Evolutionary conservation across 805 yeast species (phyloP), one percentile per base, ranked within the genome.

Genomic region (Candida nitratophila): DNA sequence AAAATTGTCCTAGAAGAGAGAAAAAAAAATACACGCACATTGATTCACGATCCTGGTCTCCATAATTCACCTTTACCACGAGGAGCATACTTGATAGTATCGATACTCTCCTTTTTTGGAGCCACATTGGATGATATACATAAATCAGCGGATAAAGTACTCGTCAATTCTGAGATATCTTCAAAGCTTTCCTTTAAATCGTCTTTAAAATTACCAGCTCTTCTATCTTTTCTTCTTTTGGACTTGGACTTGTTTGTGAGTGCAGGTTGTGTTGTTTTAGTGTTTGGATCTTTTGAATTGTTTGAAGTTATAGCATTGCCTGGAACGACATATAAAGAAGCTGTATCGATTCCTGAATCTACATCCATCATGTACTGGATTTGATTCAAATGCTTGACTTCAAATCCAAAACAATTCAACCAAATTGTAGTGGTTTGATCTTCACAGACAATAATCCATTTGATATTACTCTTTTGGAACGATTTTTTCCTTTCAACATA

Each of bases 371-470:
- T 39, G 1, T 64, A 60, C 47, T 77, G 79, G 1, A 78, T 78
- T 50, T 76, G 76, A 45, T 70, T 70, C 45, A 80, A 61, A 51
- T 71, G 66, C 60, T 78, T 50, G 50, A 80, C 71, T 40, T 69
- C 67, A 51, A 83, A 57, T n/a, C 79, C 73, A 53, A 68, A 70
- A 58, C 84, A 64, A 47, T 63, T 59, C 40, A 76, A 65, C 87
- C 86, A 73, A 37, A 73, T 68, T 44, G 65, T 63, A 15, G 79
- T 71, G 3, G 70, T 66, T 2, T 70, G 55, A 51, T 81, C 86
- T 56, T 83, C 91, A 5, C 86, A 74, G 6, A 83, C 69, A 21
- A 82, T 59, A 21, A 66, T 64, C 89, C 89, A 83, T 17, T 53
- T 48, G 34, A 49, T 47, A 26, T 43, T 53, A 9, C 61, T 61